Base-by-base conservation (phyloP, 2,329 filamentous ascomycete genomes). In the Colletotrichum sp. region DNA sequence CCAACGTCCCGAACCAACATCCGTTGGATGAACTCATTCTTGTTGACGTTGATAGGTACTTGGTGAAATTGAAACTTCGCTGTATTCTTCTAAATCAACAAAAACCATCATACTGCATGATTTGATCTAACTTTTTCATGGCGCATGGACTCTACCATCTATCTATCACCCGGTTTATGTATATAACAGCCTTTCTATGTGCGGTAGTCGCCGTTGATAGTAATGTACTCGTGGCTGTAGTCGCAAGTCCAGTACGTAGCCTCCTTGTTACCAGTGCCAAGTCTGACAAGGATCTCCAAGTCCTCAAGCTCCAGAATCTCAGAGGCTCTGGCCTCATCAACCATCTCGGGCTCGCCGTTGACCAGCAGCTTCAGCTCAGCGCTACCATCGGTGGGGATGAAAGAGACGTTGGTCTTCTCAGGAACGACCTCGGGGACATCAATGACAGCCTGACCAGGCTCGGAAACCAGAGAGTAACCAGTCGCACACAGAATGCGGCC, bases 401-500 rank as follows among this genome's bases (percentile, higher is more conserved):
- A 96, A 8, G 93, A 95, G 28, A 97, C 95, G 79, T 89, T 95
- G 1, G 94, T 96, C 82, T 90, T 90, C 78, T 93, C 90, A 1
- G 94, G 93, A 0, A 91, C 86, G 68, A 97, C 91, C 61, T 92
- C 91, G 2, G 89, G 87, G 2, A 94, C 92, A 1, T 93, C 91
- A 74, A 89, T 90, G 52, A 87, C 83, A n/a, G 88, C 85, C 79
- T 88, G 84, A 3, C 90, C 91, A 1, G 90, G 91, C 78, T 91
- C 90, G 3, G 89, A 90, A 77, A 93, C 89, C 63, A 92, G 86
- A 16, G 92, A 89, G 83, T 99, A 99, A 4, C 97, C 97, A 6
- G 96, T 96, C 1, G 97, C 96, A 84, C 97, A 99, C 32, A 99
- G 90, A 77, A 99, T 98, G 71, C 97, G 95, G 39, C 97, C 97